Evolutionary conservation across 2,329 filamentous ascomycete species (phyloP).

Genomic region (Rhexocercosporidium sp.): DNA sequence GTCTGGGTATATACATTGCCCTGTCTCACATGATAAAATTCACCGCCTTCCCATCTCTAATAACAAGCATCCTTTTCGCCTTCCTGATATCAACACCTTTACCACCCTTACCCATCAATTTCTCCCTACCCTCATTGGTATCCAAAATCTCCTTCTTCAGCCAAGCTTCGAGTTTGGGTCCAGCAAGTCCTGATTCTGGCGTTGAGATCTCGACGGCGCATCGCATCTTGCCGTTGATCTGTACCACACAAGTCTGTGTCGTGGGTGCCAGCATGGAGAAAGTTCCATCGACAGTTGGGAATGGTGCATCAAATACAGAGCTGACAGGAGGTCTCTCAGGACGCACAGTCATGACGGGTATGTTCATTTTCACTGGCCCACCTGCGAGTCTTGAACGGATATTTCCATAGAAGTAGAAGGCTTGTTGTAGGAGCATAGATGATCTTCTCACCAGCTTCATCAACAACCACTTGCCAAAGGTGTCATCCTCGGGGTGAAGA

Average conservation of each 20-base stretch:
- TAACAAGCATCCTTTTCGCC: slow-evolving; percentile 70
- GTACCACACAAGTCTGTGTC: slow-evolving; percentile 66
- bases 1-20: background rate
- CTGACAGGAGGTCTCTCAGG: background rate
- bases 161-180: slow-evolving; percentile 59
- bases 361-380: background rate
- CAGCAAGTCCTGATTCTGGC: slow-evolving; percentile 49
- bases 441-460: background rate
- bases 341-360: background rate
- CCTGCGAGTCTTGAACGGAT: background rate
- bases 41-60: slow-evolving; percentile 69
- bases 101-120: slow-evolving; percentile 48
- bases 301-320: slow-evolving; percentile 54
- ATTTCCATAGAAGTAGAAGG: background rate
- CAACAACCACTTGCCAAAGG: background rate
- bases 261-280: slow-evolving; percentile 55
- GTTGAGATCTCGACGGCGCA: slow-evolving; percentile 69
- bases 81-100: slow-evolving; percentile 48
- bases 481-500: slow-evolving; percentile 15
- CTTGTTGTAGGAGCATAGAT: background rate
- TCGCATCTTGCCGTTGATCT: slow-evolving; percentile 80
- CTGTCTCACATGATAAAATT: slow-evolving; percentile 67
- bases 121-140: slow-evolving; percentile 62
- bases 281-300: slow-evolving; percentile 62
- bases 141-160: slow-evolving; percentile 65